phyloP scores from a whole-genome alignment of 148 eudicot species.

The Heliamphora exappendiculata region DNA sequence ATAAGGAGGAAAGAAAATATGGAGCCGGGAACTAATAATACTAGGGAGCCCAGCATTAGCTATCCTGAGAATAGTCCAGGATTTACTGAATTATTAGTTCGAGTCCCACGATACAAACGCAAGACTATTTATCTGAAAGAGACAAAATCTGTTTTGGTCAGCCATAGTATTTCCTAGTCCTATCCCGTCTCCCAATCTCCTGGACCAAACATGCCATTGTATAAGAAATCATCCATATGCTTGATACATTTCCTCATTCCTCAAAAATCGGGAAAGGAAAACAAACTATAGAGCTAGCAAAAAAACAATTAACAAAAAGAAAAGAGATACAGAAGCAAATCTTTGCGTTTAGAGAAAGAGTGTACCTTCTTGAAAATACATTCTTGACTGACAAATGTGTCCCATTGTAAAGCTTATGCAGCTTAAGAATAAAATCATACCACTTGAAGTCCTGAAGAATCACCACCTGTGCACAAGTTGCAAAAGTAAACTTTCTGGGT shows the following conservation, averaged over 20 bases:
- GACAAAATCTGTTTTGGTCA: no score
- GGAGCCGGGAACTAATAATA: no score
- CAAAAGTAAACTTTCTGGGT: background rate
- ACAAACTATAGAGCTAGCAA: background rate
- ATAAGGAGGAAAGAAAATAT: no score
- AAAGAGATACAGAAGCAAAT: background rate
- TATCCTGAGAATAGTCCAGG: no score
- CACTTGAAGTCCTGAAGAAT: constrained; percentile 91
- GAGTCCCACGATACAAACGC: no score
- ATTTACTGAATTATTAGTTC: no score
- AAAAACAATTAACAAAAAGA: background rate
- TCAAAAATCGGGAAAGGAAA: background rate
- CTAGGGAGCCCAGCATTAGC: no score
- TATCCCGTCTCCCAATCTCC: no score
- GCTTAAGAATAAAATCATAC: constrained; percentile 79
- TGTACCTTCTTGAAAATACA: constrained; percentile 63
- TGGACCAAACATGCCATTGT: no score
- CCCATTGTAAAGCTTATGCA: constrained; percentile 76
- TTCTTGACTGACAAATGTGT: constrained; percentile 78
- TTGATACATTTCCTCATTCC: background rate
- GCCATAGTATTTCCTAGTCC: no score
- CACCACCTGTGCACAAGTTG: constrained; percentile 51
- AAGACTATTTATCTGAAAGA: no score
- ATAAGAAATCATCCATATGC: background rate
- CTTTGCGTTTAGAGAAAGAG: background rate